These are phyloP conservation scores for Colletotrichum limetticola DNA, from an alignment of 2,329 filamentous ascomycete species.

Conservation along the genomic window DNA sequence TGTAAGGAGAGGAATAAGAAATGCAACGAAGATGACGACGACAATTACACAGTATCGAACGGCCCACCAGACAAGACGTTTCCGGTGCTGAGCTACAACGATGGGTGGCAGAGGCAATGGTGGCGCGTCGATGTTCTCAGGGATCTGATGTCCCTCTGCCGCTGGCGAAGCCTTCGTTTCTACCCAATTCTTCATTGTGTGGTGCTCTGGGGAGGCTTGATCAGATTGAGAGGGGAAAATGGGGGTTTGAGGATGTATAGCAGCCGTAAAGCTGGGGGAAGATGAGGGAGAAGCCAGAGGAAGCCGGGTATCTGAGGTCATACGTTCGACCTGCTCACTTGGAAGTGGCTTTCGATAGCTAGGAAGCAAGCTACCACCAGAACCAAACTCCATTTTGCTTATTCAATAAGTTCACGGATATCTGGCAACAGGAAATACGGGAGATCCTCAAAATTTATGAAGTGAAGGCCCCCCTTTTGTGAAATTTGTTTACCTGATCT, in stretches of 20 bases:
- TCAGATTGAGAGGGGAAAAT: background rate
- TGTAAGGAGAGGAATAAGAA: constrained; percentile 37
- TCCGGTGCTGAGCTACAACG: background rate
- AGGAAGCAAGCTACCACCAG: background rate
- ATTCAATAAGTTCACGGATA: background rate
- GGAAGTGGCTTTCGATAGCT: constrained; percentile 2
- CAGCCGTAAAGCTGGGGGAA: background rate
- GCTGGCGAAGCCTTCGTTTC: constrained; percentile 1
- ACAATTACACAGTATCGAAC: constrained; percentile 37
- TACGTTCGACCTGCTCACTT: background rate
- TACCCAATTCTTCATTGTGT: background rate
- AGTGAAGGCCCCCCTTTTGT: no score
- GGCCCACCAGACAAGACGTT: constrained; percentile 32
- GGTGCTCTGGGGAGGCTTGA: background rate
- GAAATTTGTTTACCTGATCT: no score
- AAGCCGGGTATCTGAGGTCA: background rate
- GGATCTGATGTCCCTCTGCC: background rate
- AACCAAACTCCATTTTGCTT: background rate
- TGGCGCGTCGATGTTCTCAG: background rate
- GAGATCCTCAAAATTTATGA: no score
- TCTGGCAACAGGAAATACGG: no score
- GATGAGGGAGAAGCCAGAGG: background rate
- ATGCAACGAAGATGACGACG: constrained; percentile 30
- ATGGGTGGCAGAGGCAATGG: background rate
- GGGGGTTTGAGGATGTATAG: background rate